phyloP scores from a whole-genome alignment of 768 basidiomycete genomes.

The Cantharellus anzutake region DNA sequence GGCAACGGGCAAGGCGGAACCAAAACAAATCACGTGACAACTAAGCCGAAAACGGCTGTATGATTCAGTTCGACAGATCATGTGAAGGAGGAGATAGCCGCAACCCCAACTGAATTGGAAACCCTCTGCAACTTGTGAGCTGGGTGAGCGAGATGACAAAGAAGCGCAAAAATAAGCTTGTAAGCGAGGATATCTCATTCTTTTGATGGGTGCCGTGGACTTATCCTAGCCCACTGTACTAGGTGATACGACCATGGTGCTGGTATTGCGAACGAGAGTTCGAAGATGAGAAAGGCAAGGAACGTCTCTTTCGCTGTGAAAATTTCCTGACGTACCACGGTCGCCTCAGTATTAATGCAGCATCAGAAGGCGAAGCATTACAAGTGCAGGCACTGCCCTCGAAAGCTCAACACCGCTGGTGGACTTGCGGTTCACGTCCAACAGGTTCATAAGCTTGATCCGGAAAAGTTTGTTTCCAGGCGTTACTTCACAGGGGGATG shows the following conservation, averaged over 20 bases:
- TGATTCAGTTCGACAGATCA: no score
- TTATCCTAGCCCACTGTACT: constrained; percentile 1
- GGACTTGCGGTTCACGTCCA: constrained; percentile 96
- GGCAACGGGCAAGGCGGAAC: no score
- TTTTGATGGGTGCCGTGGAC: neutral
- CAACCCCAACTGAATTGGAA: no score
- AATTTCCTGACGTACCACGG: neutral
- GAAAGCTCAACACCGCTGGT: constrained; percentile 90
- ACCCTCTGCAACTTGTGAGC: no score
- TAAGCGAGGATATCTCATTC: neutral
- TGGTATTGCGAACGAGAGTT: constrained; percentile 99
- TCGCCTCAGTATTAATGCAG: constrained; percentile 70
- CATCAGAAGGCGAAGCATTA: constrained; percentile 99
- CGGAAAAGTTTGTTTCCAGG: constrained; percentile 47
- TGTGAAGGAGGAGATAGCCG: no score
- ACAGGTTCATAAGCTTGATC: constrained; percentile 98
- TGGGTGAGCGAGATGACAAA: neutral
- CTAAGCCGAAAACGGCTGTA: no score
- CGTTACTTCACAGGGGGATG: neutral
- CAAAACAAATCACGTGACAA: no score
- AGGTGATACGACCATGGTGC: constrained; percentile 88
- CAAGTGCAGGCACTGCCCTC: constrained; percentile 90
- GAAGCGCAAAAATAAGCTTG: neutral
- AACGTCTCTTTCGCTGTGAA: constrained; percentile 8
- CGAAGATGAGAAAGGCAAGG: constrained; percentile 91